phyloP scores from a whole-genome alignment of 352 stramenopile genomes.

The Phytophthora fragariaefolia region DNA sequence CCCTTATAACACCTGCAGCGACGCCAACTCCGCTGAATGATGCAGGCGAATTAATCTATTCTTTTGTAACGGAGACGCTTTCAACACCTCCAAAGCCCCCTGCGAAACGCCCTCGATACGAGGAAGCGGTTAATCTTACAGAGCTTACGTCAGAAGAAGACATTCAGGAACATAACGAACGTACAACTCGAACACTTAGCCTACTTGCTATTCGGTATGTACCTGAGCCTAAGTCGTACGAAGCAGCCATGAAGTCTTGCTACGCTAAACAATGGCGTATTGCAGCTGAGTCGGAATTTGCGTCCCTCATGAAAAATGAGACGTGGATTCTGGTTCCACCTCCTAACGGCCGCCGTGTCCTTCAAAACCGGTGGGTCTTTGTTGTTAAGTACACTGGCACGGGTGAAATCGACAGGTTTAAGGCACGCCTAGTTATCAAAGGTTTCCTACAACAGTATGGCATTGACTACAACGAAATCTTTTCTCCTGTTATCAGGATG shows the following conservation, averaged over 20 bases:
- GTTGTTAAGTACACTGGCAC: neutral
- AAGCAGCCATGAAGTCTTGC: neutral
- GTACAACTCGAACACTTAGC: neutral
- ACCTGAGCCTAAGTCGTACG: neutral
- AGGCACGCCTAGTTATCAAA: neutral
- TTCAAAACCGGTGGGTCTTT: neutral
- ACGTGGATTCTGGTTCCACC: neutral
- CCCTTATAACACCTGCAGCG: neutral
- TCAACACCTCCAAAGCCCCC: neutral
- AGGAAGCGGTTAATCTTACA: neutral
- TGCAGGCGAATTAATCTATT: neutral
- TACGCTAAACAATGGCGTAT: neutral
- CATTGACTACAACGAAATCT: neutral
- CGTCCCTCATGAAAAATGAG: neutral
- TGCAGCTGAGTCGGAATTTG: neutral
- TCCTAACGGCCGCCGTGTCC: neutral
- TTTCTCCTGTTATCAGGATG: neutral
- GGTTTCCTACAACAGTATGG: neutral
- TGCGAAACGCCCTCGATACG: neutral
- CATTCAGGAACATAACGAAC: neutral
- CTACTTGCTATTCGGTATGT: neutral
- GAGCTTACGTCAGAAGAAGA: too few species aligned
- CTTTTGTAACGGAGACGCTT: neutral
- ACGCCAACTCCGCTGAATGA: neutral
- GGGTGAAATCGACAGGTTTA: neutral